Evolutionary conservation across 2,329 filamentous ascomycete genomes (phyloP), one percentile per base, ranked within the genome.

Genomic region (Claviceps paspali): DNA sequence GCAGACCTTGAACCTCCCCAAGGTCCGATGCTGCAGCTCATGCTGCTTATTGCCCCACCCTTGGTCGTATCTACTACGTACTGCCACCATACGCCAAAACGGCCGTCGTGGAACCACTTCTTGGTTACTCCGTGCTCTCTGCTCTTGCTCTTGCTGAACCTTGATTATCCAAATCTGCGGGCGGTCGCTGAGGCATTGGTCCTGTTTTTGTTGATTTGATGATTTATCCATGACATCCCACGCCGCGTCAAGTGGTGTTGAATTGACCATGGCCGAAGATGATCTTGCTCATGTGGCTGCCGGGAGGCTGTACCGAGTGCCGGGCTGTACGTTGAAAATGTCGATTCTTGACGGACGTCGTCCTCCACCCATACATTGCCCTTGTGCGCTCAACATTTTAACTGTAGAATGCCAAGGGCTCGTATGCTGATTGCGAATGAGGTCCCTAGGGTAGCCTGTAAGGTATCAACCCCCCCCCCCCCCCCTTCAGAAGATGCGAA

Each of bases 81-180:
- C n/a, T 33, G 34, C 29, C 29, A 36, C 34, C 23, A 40, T 30
- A 23, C 34, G 38, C 33, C 33, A 35, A 40, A 36, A 40, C 29
- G 29, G 33, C 29, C 29, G 30, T 38, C 10, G 35, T 41, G 39
- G 35, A 38, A 38, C 34, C 29, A 23, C 12, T 17, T n/a, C 28
- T 22, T 26, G 11, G 31, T 18, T n/a, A 26, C 31, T 5, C n/a
- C 14, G 14, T 8, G 15, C 14, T n/a, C n/a, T n/a, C n/a, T n/a
- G n/a, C n/a, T 24, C 14, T 33, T 19, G 21, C 34, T 24, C 18
- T 21, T 28, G 18, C 24, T 35, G 18, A 6, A 7, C 11, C 33
- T 29, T 32, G 30, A 22, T 32, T 24, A 8, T 19, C 21, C 22
- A 24, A n/a, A n/a, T 6, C n/a, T 21, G 29, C n/a, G n/a, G n/a